Conservation (phyloP, 139 green algal species). For the Diplosphaera chodatii region DNA sequence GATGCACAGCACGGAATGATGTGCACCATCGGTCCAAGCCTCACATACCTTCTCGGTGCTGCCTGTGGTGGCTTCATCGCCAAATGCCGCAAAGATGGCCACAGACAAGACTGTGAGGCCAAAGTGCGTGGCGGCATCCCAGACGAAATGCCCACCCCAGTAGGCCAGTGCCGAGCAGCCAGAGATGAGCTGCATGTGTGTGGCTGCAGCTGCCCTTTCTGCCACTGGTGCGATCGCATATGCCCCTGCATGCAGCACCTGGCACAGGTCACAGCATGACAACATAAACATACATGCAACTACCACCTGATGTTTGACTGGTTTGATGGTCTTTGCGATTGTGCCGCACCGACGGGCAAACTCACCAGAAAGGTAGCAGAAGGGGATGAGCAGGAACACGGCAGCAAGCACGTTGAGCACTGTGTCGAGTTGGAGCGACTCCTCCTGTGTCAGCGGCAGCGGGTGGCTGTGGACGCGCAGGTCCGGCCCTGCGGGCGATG, state of each 20-base stretch:
- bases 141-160: conserved; percentile 10
- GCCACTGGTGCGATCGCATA: conserved; percentile 16
- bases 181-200: conserved; percentile 20
- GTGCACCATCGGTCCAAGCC: too few species aligned
- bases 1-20: too few species aligned
- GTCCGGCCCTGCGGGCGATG: background rate
- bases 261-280: too few species aligned
- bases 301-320: too few species aligned
- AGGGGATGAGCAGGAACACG: conserved; percentile 13
- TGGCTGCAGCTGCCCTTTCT: background rate
- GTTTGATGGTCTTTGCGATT: too few species aligned
- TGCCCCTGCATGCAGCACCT: conserved; percentile 8
- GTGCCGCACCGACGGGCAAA: too few species aligned
- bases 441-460: conserved; percentile 22
- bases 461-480: conserved; percentile 7
- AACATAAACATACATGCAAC: too few species aligned
- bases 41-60: background rate
- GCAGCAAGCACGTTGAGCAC: conserved; percentile 18
- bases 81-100: conserved; percentile 22
- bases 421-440: conserved; percentile 9
- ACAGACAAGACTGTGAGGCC: conserved; percentile 6
- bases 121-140: conserved; percentile 8
- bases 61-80: background rate
- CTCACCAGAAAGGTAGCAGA: conserved; percentile 3
- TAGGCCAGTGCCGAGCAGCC: conserved; percentile 21